Evolutionary conservation across 2,329 filamentous ascomycete genomes (phyloP), one percentile per base, ranked within the genome.

Genomic region (Pyrenophora tritici-repentis): DNA sequence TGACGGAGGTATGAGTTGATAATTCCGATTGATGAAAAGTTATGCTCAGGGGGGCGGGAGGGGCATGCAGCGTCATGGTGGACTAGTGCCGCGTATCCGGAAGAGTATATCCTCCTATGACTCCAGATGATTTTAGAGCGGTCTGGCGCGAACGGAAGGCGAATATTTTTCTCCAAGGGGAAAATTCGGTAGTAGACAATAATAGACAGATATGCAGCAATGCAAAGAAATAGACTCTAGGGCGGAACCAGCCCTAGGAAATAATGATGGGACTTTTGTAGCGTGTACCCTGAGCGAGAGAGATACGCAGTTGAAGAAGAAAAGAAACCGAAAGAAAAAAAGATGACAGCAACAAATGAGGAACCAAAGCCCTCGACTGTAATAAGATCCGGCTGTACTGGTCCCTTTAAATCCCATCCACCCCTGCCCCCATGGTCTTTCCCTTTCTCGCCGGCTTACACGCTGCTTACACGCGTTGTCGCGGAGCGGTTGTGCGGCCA

Each of bases 381-480:
- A 24, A 6, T 24, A 24, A 22, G 8, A 24, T 24, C 32, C 18
- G 43, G 48, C 48, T 14, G 16, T 12, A 29, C 38, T 20, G 48
- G 43, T 51, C 37, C 42, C 43, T 47, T 48, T 51, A 42, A 47
- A 42, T 51, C 33, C 37, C 34, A 33, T 6, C 22, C 22, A 16
- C 33, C 38, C 32, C 33, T 24, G 13, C 29, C 24, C 32, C 18
- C 17, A 51, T 46, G 26, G 14, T 33, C 33, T 24, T 39, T 33
- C 32, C 34, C 9, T 12, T 13, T 29, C 26, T 29, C 26, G 26
- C 6, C 9, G 26, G 10, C 26, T 12, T 29, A 29, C 26, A 29
- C 9, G 26, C 12, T 29, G 26, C 26, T 29, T 10, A 29, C 26
- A 29, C 10, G 26, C 4, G 10, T 13, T 13, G 10, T 29, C 18